Conservation (phyloP, 768 basidiomycete species). For the Tricholoma flavovirens region DNA sequence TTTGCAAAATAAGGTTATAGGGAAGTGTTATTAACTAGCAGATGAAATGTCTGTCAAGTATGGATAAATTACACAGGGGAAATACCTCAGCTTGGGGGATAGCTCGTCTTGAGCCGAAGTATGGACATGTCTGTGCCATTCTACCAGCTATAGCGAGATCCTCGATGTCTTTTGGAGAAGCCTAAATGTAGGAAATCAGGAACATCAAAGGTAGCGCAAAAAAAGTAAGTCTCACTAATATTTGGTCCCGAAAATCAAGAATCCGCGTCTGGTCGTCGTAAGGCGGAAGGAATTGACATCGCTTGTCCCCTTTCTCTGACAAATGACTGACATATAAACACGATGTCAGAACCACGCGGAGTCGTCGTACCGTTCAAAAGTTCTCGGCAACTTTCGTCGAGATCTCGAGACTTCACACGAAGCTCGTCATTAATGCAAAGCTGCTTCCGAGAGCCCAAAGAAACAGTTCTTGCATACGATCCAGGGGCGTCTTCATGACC, state of each 20-base stretch:
- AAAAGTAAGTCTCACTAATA: constrained; percentile 52
- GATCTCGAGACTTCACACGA: constrained; percentile 52
- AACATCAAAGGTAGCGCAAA: background rate
- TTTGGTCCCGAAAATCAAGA: constrained; percentile 82
- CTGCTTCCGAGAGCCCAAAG: constrained; percentile 86
- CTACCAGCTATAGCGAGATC: constrained; percentile 76
- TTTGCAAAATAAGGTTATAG: constrained; percentile 87
- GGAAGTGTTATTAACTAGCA: constrained; percentile 82
- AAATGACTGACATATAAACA: background rate
- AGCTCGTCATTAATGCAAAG: constrained; percentile 88
- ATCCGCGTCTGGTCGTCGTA: constrained; percentile 62
- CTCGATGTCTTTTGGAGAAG: constrained; percentile 89
- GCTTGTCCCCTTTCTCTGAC: constrained; percentile 55
- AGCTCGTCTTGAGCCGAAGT: constrained; percentile 85
- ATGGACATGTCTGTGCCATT: constrained; percentile 73
- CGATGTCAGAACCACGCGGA: background rate
- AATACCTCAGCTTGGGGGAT: constrained; percentile 85
- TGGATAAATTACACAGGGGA: background rate
- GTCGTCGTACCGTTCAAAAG: constrained; percentile 56
- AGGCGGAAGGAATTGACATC: constrained; percentile 75
- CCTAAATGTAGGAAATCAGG: constrained; percentile 37
- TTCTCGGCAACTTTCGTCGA: constrained; percentile 87
- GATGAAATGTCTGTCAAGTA: background rate
- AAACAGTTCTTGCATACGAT: constrained; percentile 53
- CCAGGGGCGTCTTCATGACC: constrained; percentile 18